A percentile compares a stretch with the other conserved stretches of the same genome.
Evolutionary conservation across 352 stramenopile species (phyloP).

Genomic region (Blastocystis sp.): DNA sequence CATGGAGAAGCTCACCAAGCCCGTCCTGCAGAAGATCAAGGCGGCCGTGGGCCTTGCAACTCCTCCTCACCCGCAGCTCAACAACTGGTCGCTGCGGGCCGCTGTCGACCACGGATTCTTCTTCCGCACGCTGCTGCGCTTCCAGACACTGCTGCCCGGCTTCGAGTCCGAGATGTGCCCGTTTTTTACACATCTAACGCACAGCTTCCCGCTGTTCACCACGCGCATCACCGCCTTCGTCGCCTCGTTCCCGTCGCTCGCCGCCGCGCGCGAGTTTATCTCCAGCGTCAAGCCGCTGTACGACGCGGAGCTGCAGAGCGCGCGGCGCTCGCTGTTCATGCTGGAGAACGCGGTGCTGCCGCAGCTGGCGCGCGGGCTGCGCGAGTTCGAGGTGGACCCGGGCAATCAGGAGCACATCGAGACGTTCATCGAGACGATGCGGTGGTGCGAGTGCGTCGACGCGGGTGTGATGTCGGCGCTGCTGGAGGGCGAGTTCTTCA

Average conservation of each 20-base stretch:
- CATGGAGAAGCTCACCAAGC: conserved; percentile 6
- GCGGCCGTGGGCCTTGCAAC: not conserved
- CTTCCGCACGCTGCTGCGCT: conserved; percentile 21
- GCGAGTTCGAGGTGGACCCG: conserved; percentile 80
- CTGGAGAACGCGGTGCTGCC: conserved; percentile 6
- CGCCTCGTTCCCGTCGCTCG: not conserved
- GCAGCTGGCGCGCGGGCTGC: conserved; percentile 26
- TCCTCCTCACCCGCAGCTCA: not conserved
- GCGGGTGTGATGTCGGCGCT: conserved; percentile 75
- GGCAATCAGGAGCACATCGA: conserved; percentile 77
- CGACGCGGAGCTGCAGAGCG: not conserved
- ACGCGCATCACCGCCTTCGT: not conserved
- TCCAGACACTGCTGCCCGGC: conserved; percentile 18
- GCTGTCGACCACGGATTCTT: not conserved
- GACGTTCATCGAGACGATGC: conserved; percentile 77
- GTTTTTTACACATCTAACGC: not conserved
- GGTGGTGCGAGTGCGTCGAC: conserved; percentile 78
- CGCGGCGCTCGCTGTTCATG: conserved; percentile 2
- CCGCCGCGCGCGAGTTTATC: not conserved
- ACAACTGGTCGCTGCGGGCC: not conserved
- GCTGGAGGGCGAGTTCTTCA: conserved; percentile 85
- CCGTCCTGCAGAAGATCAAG: not conserved
- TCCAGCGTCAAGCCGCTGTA: conserved; percentile 3
- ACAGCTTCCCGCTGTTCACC: not conserved
- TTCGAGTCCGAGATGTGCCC: conserved; percentile 9